Percentiles rank a stretch among this genome's conserved stretches.
phyloP scores from a whole-genome alignment of 2,329 filamentous ascomycete species.

The Phaeoacremonium minimum region DNA sequence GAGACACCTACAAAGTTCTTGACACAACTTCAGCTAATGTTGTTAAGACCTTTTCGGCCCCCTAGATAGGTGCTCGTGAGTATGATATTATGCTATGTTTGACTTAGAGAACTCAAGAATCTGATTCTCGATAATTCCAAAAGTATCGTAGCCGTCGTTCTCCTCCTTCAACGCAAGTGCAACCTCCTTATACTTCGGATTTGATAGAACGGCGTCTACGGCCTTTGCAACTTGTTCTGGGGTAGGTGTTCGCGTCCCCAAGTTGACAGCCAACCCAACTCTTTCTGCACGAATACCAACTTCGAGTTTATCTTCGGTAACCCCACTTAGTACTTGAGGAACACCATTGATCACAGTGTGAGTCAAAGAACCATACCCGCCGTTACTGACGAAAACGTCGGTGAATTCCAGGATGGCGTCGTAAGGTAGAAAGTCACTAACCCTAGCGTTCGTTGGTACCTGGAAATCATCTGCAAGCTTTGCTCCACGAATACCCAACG shows the following conservation, averaged over 20 bases:
- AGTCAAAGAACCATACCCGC: conserved; percentile 41
- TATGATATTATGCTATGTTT: too few relatives aligned
- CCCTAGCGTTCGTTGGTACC: conserved; percentile 34
- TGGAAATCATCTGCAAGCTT: conserved; percentile 16
- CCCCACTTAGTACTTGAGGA: conserved; percentile 40
- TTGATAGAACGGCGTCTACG: conserved; percentile 23
- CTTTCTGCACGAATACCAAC: conserved; percentile 33
- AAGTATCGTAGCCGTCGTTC: too few relatives aligned
- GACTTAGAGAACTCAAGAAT: too few relatives aligned
- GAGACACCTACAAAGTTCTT: too few relatives aligned
- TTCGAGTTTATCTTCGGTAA: conserved; percentile 34
- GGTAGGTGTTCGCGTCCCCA: conserved; percentile 28
- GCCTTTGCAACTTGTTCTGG: conserved; percentile 19
- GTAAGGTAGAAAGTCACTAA: conserved; percentile 43
- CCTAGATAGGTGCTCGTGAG: too few relatives aligned
- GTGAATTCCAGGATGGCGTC: conserved; percentile 36
- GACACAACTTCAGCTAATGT: too few relatives aligned
- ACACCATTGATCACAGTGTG: conserved; percentile 38
- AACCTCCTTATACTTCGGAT: conserved; percentile 25
- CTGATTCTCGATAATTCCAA: too few relatives aligned
- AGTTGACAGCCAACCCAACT: conserved; percentile 38
- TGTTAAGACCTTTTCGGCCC: too few relatives aligned
- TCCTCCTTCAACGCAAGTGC: too few relatives aligned
- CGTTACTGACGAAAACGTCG: conserved; percentile 43
- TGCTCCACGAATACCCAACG: conserved; percentile 21